Evolutionary conservation across 2,329 filamentous ascomycete genomes (phyloP).

Genomic region (Colletotrichum siamense): DNA sequence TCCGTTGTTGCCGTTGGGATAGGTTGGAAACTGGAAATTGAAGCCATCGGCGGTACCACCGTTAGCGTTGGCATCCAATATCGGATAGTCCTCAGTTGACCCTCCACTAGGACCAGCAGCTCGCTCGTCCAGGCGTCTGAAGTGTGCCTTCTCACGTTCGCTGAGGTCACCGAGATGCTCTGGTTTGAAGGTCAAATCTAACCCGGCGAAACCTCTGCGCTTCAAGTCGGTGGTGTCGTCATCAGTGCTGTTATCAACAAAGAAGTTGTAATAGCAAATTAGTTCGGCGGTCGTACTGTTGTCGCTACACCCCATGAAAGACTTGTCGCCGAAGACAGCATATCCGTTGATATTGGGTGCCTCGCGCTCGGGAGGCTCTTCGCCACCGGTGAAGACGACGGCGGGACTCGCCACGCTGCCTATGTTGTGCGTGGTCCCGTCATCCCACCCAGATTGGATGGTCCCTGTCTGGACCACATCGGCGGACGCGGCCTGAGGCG

Average conservation of each 20-base stretch:
- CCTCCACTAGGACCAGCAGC: background rate
- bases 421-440: background rate
- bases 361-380: background rate
- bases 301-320: background rate
- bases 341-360: background rate
- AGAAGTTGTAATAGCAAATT: background rate
- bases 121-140: background rate
- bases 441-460: background rate
- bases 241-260: background rate
- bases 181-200: background rate
- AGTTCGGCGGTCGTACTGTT: background rate
- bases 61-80: background rate
- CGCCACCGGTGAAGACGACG: background rate
- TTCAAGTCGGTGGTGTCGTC: background rate
- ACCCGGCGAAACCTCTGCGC: background rate
- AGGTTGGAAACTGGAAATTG: background rate
- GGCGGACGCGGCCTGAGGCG: background rate
- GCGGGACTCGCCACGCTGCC: background rate
- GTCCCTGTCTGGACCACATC: background rate
- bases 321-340: background rate
- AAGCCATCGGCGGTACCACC: background rate
- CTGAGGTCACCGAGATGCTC: background rate
- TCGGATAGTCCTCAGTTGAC: background rate
- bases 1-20: background rate
- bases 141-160: background rate